Evolutionary conservation across 768 basidiomycete species (phyloP).

Genomic region (Russula earlei): DNA sequence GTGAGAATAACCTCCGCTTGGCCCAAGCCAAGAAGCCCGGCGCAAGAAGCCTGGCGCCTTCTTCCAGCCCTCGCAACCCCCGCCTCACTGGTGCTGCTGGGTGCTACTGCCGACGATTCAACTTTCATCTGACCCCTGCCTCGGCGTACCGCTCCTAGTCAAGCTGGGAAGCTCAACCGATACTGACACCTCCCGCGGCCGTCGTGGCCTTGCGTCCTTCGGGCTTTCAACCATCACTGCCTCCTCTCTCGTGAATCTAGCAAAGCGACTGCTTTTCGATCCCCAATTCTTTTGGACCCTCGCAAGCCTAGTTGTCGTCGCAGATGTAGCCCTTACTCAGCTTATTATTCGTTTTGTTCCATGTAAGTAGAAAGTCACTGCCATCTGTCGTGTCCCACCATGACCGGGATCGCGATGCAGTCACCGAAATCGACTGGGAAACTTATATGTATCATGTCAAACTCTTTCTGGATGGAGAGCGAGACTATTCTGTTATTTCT

Average conservation of each 20-base stretch:
- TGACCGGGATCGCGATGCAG: constrained; percentile 36
- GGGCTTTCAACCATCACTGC: neutral
- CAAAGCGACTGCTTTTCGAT: constrained; percentile 38
- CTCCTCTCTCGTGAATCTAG: neutral
- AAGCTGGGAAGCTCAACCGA: constrained; percentile 5
- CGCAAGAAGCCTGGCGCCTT: too few relatives aligned
- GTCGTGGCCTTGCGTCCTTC: neutral
- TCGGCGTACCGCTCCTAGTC: neutral
- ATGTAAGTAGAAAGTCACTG: constrained; percentile 65
- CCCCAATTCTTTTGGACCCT: constrained; percentile 57
- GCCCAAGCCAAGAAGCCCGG: too few relatives aligned
- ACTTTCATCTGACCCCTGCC: neutral
- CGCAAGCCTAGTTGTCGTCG: constrained; percentile 53
- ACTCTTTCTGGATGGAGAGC: constrained; percentile 69
- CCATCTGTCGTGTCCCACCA: constrained; percentile 1
- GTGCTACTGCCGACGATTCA: too few relatives aligned
- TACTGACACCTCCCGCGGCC: neutral
- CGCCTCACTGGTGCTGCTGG: too few relatives aligned
- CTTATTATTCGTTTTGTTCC: constrained; percentile 74
- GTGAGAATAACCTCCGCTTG: too few relatives aligned
- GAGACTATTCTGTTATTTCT: constrained; percentile 69
- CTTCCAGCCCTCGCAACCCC: too few relatives aligned
- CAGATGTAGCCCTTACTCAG: constrained; percentile 69
- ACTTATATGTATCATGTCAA: constrained; percentile 90
- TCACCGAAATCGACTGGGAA: constrained; percentile 97